These are phyloP conservation scores for Kickxella alabastrina DNA, from an alignment of 192 early-diverging fungal genomes.

Conservation along the genomic window DNA sequence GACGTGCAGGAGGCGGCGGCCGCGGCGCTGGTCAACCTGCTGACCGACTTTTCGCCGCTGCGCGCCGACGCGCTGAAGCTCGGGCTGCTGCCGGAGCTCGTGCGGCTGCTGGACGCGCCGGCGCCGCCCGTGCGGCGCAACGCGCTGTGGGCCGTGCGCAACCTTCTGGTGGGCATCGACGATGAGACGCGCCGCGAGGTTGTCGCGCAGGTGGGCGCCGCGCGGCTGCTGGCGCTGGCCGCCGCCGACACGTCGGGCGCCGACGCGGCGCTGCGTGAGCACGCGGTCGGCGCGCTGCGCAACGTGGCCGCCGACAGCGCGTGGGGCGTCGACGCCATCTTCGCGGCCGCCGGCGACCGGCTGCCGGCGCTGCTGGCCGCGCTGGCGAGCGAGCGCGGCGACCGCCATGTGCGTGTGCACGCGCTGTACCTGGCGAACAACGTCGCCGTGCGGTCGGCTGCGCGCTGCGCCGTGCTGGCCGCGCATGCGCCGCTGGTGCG, in stretches of 20 bases:
- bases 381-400: slow-evolving; percentile 5
- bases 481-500: slow-evolving; percentile 17
- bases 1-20: slow-evolving; percentile 41
- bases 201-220: slow-evolving; percentile 19
- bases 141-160: slow-evolving; percentile 44
- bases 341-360: slow-evolving; percentile 18
- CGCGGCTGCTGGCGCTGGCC: slow-evolving; percentile 19
- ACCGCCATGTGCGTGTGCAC: slow-evolving; percentile 13
- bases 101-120: slow-evolving; percentile 13
- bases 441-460: slow-evolving; percentile 22
- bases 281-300: slow-evolving; percentile 34
- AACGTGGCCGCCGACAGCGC: slow-evolving; percentile 33
- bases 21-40: slow-evolving; percentile 41
- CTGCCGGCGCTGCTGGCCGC: slow-evolving; percentile 20
- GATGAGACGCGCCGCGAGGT: slow-evolving; percentile 34
- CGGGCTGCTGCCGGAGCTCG: slow-evolving; percentile 27
- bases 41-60: slow-evolving; percentile 42
- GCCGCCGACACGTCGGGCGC: neutral
- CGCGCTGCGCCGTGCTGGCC: slow-evolving; percentile 18
- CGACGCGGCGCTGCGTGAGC: slow-evolving; percentile 28
- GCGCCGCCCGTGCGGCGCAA: slow-evolving; percentile 26
- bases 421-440: slow-evolving; percentile 46
- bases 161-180: slow-evolving; percentile 26
- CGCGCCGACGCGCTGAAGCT: slow-evolving; percentile 36
- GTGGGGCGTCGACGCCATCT: slow-evolving; percentile 16